Conservation (phyloP, 2,329 filamentous ascomycete genomes). For the Falciphora oryzae region DNA sequence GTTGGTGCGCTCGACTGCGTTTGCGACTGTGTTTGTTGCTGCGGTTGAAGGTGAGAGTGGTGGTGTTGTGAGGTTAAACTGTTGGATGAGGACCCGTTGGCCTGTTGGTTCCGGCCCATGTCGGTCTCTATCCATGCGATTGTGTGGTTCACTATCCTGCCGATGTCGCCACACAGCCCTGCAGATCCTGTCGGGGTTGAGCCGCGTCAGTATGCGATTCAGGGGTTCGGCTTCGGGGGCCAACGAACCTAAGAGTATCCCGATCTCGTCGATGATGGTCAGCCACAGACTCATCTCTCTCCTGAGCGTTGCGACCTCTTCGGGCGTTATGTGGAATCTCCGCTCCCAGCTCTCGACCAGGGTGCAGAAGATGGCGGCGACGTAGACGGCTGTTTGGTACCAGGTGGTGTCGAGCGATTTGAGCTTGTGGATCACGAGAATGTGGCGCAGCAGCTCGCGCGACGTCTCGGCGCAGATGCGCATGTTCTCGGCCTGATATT, state of each 20-base stretch:
- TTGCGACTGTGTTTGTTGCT: conserved; percentile 10
- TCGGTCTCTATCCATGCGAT: conserved; percentile 47
- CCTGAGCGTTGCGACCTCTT: conserved; percentile 54
- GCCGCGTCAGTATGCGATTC: background rate
- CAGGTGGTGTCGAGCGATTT: conserved; percentile 73
- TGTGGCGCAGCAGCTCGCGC: conserved; percentile 55
- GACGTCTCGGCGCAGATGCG: conserved; percentile 62
- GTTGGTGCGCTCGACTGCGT: background rate
- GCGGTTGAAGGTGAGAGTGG: background rate
- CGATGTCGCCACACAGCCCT: conserved; percentile 1
- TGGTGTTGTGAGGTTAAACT: background rate
- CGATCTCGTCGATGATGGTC: conserved; percentile 60
- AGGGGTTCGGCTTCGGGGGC: background rate
- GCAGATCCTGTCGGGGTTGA: background rate
- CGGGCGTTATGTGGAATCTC: conserved; percentile 50
- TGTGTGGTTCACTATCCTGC: conserved; percentile 42
- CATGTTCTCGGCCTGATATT: conserved; percentile 55
- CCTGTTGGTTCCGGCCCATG: conserved; percentile 26
- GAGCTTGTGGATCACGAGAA: conserved; percentile 52
- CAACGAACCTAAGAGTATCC: conserved; percentile 57
- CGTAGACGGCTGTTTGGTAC: conserved; percentile 67
- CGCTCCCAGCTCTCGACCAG: conserved; percentile 66
- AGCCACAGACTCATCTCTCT: conserved; percentile 67
- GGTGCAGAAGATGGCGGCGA: conserved; percentile 67
- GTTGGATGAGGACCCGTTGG: background rate